These are phyloP conservation scores for Candida vartiovaarae DNA, from an alignment of 805 yeast genomes.

Conservation along the genomic window DNA sequence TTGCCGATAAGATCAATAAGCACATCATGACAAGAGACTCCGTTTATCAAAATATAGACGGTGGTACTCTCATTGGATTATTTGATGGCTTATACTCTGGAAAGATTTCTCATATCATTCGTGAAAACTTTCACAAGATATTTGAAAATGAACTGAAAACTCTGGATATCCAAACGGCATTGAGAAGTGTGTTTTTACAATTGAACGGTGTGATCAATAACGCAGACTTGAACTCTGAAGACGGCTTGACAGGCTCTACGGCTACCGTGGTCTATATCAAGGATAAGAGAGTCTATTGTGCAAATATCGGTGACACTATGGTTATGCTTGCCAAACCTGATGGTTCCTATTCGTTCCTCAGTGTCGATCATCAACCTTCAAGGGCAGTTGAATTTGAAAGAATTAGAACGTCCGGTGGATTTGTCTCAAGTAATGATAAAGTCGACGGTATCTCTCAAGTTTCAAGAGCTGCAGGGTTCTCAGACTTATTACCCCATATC, in stretches of 20 bases:
- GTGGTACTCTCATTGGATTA: conserved; percentile 68
- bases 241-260: conserved; percentile 75
- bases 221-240: conserved; percentile 52
- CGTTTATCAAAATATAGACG: conserved; percentile 81
- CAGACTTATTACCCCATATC: conserved; percentile 77
- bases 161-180: conserved; percentile 56
- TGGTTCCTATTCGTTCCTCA: conserved; percentile 71
- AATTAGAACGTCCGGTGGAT: conserved; percentile 87
- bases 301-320: conserved; percentile 88
- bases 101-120: conserved; percentile 63
- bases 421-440: conserved; percentile 76
- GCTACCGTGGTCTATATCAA: conserved; percentile 75
- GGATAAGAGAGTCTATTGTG: conserved; percentile 64
- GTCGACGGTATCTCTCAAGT: conserved; percentile 77
- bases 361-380: conserved; percentile 81
- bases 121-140: conserved; percentile 58
- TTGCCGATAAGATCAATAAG: conserved; percentile 78
- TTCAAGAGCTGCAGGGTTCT: conserved; percentile 89
- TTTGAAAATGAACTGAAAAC: conserved; percentile 61
- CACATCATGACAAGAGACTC: conserved; percentile 74
- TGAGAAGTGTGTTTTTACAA: conserved; percentile 72
- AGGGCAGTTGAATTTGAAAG: conserved; percentile 72
- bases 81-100: conserved; percentile 77
- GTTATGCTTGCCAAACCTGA: conserved; percentile 71
- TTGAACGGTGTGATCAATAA: conserved; percentile 68